phyloP scores from a whole-genome alignment of 495 filamentous ascomycete species.

The Echria macrotheca region DNA sequence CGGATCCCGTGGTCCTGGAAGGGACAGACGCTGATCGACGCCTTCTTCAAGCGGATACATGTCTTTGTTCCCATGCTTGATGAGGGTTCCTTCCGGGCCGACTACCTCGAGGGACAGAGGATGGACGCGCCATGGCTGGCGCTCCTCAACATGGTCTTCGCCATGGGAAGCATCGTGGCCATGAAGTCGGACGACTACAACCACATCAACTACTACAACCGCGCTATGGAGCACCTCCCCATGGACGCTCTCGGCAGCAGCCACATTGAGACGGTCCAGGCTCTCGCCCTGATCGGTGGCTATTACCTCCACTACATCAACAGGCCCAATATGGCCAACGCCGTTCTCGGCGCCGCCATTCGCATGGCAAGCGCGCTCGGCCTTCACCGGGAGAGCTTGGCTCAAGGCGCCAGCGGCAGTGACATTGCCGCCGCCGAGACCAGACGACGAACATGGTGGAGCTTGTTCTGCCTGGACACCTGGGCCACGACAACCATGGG shows the following conservation, averaged over 20 bases:
- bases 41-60: constrained; percentile 73
- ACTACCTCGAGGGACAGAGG: constrained; percentile 61
- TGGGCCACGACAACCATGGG: constrained; percentile 74
- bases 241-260: constrained; percentile 65
- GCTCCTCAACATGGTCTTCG: constrained; percentile 74
- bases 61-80: constrained; percentile 73
- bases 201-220: constrained; percentile 68
- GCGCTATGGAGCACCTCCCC: constrained; percentile 61
- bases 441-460: constrained; percentile 73
- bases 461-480: constrained; percentile 71
- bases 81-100: constrained; percentile 66
- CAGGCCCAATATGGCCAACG: constrained; percentile 70
- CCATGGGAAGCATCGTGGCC: constrained; percentile 68
- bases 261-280: constrained; percentile 66
- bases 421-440: constrained; percentile 56
- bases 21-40: constrained; percentile 61
- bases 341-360: constrained; percentile 59
- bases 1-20: constrained; percentile 54
- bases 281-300: constrained; percentile 64
- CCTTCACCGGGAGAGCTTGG: constrained; percentile 65
- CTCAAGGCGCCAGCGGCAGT: constrained; percentile 45
- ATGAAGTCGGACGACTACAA: constrained; percentile 64
- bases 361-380: constrained; percentile 69
- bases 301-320: constrained; percentile 79
- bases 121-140: constrained; percentile 70